These are phyloP conservation scores for Cokeromyces recurvatus DNA, from an alignment of 371 early-diverging fungal species.

Conservation along the genomic window DNA sequence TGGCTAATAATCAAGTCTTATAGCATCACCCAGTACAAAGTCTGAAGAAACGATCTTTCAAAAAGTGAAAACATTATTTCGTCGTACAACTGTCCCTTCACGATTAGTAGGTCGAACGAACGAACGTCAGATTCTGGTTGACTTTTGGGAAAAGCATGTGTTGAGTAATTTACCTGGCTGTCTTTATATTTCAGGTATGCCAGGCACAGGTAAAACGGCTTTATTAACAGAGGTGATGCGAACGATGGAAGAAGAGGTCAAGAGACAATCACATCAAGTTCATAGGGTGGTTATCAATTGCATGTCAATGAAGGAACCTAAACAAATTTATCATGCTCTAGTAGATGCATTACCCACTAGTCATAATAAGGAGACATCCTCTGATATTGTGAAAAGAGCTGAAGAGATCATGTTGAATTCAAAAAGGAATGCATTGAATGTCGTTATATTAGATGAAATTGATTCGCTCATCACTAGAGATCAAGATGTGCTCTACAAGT, in stretches of 20 bases:
- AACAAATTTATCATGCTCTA: conserved; percentile 60
- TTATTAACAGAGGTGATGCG: conserved; percentile 64
- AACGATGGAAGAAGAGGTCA: conserved; percentile 25
- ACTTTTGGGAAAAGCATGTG: conserved; percentile 51
- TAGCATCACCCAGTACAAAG: not conserved
- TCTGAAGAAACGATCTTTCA: conserved; percentile 13
- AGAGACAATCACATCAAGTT: conserved; percentile 28
- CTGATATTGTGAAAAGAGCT: conserved; percentile 32
- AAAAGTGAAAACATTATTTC: conserved; percentile 52
- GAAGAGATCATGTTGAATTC: conserved; percentile 34
- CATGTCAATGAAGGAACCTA: conserved; percentile 75
- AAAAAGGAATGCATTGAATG: conserved; percentile 14
- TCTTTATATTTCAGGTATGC: conserved; percentile 88
- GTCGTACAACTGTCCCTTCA: conserved; percentile 58
- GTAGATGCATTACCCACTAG: conserved; percentile 44
- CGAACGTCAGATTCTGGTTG: conserved; percentile 57
- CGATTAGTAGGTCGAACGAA: conserved; percentile 69
- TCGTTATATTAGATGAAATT: conserved; percentile 89
- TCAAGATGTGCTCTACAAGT: conserved; percentile 80
- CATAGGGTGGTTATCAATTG: conserved; percentile 75
- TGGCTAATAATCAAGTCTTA: no score
- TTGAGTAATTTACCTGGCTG: conserved; percentile 47
- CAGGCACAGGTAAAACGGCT: conserved; percentile 96
- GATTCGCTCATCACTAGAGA: conserved; percentile 79
- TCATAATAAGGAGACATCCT: conserved; percentile 10